Conservation (phyloP, 2,329 filamentous ascomycete genomes). For the Pyrenophora graminea region DNA sequence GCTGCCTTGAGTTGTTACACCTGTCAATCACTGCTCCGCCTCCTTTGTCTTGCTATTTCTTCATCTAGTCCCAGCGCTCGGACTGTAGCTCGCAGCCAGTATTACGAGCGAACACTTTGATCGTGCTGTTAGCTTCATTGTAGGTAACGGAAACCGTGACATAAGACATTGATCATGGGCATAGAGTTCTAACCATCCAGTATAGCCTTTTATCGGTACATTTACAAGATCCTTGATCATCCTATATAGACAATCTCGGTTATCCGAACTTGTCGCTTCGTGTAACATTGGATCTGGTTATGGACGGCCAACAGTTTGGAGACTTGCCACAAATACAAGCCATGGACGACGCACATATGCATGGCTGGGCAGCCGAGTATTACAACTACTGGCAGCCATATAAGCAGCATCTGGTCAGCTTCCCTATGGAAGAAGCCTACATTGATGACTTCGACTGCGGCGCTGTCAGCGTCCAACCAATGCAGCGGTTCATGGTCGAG, state of each 20-base stretch:
- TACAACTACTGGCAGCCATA: constrained; percentile 17
- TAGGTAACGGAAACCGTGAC: background rate
- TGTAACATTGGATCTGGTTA: constrained; percentile 7
- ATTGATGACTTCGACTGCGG: constrained; percentile 24
- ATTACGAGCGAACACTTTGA: constrained; percentile 1
- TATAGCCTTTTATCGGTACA: no score
- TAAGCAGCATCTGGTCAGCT: constrained; percentile 19
- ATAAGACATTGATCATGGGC: background rate
- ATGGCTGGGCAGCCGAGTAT: constrained; percentile 15
- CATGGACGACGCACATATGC: constrained; percentile 26
- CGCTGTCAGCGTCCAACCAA: constrained; percentile 31
- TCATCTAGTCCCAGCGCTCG: constrained; percentile 13
- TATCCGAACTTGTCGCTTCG: background rate
- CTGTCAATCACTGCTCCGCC: constrained; percentile 31
- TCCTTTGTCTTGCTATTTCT: constrained; percentile 24
- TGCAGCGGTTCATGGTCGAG: constrained; percentile 45
- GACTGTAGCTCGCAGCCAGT: constrained; percentile 9
- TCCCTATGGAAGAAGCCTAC: constrained; percentile 21
- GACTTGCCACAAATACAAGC: constrained; percentile 39
- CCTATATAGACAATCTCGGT: background rate
- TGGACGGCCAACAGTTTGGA: constrained; percentile 31
- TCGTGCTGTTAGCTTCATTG: background rate
- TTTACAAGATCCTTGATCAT: no score
- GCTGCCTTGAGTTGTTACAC: constrained; percentile 28
- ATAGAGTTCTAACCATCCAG: no score